phyloP scores from a whole-genome alignment of 495 filamentous ascomycete genomes.

The Aspergillus hancockii region DNA sequence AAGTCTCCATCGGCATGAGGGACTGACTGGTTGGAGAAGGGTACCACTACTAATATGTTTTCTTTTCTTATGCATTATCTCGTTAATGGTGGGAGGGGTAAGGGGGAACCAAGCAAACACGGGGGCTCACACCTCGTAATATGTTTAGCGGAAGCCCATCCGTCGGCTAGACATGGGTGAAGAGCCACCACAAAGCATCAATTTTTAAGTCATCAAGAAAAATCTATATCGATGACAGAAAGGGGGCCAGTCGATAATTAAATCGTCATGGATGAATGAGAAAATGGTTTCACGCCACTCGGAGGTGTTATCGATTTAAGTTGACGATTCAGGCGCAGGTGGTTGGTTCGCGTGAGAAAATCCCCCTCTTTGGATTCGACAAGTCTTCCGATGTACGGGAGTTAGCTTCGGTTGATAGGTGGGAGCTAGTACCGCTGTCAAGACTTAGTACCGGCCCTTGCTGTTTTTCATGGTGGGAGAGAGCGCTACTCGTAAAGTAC shows the following conservation, averaged over 20 bases:
- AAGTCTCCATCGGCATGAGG: conserved; percentile 13
- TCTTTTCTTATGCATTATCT: conserved; percentile 18
- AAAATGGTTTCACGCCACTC: conserved; percentile 9
- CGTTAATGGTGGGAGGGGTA: conserved; percentile 15
- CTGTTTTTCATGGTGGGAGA: background rate
- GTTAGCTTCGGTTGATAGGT: background rate
- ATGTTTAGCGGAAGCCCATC: background rate
- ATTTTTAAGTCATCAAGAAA: background rate
- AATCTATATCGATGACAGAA: background rate
- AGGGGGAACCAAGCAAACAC: background rate
- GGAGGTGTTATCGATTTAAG: background rate
- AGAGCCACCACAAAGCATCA: background rate
- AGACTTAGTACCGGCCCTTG: background rate
- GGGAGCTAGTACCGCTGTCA: background rate
- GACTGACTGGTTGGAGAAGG: conserved; percentile 19
- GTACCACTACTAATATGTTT: background rate
- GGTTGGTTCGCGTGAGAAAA: conserved; percentile 8
- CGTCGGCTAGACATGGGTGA: background rate
- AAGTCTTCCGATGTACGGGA: background rate
- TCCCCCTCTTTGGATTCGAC: conserved; percentile 7
- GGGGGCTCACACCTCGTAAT: background rate
- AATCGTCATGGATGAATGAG: conserved; percentile 7
- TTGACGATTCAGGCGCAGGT: background rate
- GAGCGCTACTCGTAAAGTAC: background rate
- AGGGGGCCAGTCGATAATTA: conserved; percentile 1